These are phyloP conservation scores for Xerocomellus dryophilus DNA, from an alignment of 768 basidiomycete genomes.

Conservation along the genomic window DNA sequence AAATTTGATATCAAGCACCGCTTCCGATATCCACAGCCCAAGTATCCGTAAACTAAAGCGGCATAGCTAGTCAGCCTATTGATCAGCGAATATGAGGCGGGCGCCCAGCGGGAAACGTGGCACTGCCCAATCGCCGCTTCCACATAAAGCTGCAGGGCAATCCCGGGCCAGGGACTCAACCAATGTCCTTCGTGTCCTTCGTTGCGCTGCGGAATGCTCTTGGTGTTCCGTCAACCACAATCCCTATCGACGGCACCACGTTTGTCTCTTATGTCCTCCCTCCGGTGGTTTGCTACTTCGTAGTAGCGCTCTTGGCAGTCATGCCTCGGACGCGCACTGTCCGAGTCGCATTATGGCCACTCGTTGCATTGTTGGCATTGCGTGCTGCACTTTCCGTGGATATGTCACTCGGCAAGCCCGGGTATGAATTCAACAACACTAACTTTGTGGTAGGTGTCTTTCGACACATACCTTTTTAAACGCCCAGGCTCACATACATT, in stretches of 20 bases:
- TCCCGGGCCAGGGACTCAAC: too few species aligned
- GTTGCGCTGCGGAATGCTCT: neutral
- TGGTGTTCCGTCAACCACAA: neutral
- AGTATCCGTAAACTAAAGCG: too few species aligned
- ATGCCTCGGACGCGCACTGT: neutral
- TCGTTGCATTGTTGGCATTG: neutral
- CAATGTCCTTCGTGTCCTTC: neutral
- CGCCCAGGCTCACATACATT: too few species aligned
- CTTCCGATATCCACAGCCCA: too few species aligned
- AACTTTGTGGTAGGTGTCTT: neutral
- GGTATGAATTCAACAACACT: neutral
- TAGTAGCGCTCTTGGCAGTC: neutral
- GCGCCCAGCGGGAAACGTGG: too few species aligned
- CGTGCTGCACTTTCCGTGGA: conserved; percentile 2
- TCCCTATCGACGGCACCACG: neutral
- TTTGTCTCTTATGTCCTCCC: neutral
- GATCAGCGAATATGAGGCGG: too few species aligned
- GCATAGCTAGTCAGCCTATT: too few species aligned
- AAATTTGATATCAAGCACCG: too few species aligned
- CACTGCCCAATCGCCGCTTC: too few species aligned
- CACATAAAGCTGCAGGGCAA: too few species aligned
- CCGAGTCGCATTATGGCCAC: neutral
- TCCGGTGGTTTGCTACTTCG: neutral
- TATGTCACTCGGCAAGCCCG: neutral
- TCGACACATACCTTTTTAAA: neutral